Conservation (phyloP, 495 filamentous ascomycete genomes). For the Penicillium simplicissimum region DNA sequence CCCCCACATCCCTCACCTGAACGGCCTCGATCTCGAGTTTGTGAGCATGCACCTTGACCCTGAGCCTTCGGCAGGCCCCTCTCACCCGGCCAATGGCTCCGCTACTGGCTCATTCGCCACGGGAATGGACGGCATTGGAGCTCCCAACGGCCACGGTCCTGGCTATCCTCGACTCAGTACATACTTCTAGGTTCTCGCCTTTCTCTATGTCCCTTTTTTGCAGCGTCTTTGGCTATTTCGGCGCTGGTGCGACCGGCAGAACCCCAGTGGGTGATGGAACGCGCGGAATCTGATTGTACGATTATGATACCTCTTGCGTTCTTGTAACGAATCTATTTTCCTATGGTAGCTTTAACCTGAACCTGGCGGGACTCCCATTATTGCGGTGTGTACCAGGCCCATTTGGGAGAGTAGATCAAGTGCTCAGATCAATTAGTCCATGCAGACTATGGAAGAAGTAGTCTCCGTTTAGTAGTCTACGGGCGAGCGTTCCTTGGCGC, state of each 20-base stretch:
- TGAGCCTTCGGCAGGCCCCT: conserved; percentile 29
- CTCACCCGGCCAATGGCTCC: conserved; percentile 39
- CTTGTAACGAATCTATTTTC: conserved; percentile 35
- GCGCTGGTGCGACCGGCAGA: conserved; percentile 26
- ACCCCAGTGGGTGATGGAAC: conserved; percentile 34
- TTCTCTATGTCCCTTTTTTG: conserved; percentile 18
- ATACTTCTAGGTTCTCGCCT: conserved; percentile 40
- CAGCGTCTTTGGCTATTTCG: conserved; percentile 29
- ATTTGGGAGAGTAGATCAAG: neutral
- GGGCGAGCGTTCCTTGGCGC: no score
- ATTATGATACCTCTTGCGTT: conserved; percentile 53
- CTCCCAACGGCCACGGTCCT: conserved; percentile 44
- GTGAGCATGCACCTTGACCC: conserved; percentile 51
- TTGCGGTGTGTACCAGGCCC: neutral
- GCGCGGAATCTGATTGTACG: conserved; percentile 48
- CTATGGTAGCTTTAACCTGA: conserved; percentile 13
- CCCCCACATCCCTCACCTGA: conserved; percentile 68
- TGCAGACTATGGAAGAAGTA: neutral
- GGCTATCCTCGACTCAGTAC: conserved; percentile 45
- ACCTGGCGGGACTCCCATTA: neutral
- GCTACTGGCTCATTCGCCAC: conserved; percentile 18
- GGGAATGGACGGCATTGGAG: conserved; percentile 28
- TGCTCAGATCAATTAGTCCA: neutral
- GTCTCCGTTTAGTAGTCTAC: no score
- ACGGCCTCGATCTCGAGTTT: conserved; percentile 56